A percentile compares a stretch with the other conserved stretches of the same genome.
Conservation (phyloP, 1,139 yeast genomes). For the Hemisphaericaspora xylanilytica region DNA sequence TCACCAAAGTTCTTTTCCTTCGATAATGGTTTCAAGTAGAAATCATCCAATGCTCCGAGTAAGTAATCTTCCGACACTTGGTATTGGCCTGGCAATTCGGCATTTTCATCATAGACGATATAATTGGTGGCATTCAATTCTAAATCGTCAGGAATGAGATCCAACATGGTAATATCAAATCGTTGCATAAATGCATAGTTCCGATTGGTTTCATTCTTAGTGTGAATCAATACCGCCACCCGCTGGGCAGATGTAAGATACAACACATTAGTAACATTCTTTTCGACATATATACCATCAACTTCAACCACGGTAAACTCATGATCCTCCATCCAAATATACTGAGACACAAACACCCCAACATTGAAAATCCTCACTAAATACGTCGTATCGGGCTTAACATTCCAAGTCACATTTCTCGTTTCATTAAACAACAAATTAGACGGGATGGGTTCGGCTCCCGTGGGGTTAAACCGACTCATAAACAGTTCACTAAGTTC, state of each 20-base stretch:
- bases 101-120: slow-evolving; percentile 45
- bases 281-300: slow-evolving; percentile 68
- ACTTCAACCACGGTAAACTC: slow-evolving; percentile 66
- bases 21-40: slow-evolving; percentile 48
- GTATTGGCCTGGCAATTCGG: slow-evolving; percentile 26
- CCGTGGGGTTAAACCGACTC: slow-evolving; percentile 71
- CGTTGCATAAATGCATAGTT: slow-evolving; percentile 64
- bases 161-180: slow-evolving; percentile 67
- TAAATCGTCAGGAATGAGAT: slow-evolving; percentile 54
- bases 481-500: slow-evolving; percentile 48
- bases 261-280: slow-evolving; percentile 52
- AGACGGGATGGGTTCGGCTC: slow-evolving; percentile 79
- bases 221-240: slow-evolving; percentile 56
- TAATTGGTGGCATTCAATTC: slow-evolving; percentile 54
- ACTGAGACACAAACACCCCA: slow-evolving; percentile 74
- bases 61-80: slow-evolving; percentile 18
- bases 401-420: slow-evolving; percentile 53
- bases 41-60: slow-evolving; percentile 51
- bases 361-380: slow-evolving; percentile 60
- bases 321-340: slow-evolving; percentile 65
- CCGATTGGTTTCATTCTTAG: slow-evolving; percentile 44
- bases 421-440: slow-evolving; percentile 64
- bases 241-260: slow-evolving; percentile 74
- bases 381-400: slow-evolving; percentile 62
- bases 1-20: slow-evolving; percentile 46